Conservation (phyloP, 306 rosid species). For the Hippophae rhamnoides region DNA sequence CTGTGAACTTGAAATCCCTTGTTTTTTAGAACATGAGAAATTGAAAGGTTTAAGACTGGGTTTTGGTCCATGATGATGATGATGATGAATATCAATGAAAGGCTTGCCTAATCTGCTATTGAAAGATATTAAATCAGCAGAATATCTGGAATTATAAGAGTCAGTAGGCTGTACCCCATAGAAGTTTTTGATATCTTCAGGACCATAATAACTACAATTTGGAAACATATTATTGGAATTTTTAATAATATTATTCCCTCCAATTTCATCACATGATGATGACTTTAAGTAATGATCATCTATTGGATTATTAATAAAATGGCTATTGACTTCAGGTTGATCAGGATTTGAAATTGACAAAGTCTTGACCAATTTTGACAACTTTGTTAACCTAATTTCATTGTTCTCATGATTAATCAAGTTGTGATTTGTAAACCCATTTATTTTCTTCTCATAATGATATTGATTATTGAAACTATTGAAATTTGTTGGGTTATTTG, state of each 20-base stretch:
- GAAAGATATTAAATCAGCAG: slow-evolving; percentile 63
- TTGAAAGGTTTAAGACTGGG: slow-evolving; percentile 29
- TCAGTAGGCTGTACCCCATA: slow-evolving; percentile 28
- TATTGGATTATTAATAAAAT: slow-evolving; percentile 40
- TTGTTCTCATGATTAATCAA: slow-evolving; percentile 27
- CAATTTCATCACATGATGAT: slow-evolving; percentile 17
- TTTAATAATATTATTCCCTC: not conserved
- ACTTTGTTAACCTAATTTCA: slow-evolving; percentile 44
- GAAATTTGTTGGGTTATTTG: slow-evolving; percentile 21
- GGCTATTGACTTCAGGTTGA: slow-evolving; percentile 30
- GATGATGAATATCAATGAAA: slow-evolving; percentile 27
- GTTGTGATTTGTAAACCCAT: slow-evolving; percentile 25
- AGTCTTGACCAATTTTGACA: slow-evolving; percentile 63
- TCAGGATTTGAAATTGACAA: slow-evolving; percentile 90
- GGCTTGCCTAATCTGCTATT: slow-evolving; percentile 41
- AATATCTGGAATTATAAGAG: slow-evolving; percentile 29
- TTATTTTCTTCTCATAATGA: slow-evolving; percentile 30
- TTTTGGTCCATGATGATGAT: slow-evolving; percentile 24
- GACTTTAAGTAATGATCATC: slow-evolving; percentile 32
- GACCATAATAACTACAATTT: slow-evolving; percentile 22
- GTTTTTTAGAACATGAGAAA: slow-evolving; percentile 43
- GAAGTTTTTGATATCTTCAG: slow-evolving; percentile 22
- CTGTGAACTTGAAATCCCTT: slow-evolving; percentile 38
- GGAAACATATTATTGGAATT: slow-evolving; percentile 11
- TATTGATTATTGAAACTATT: slow-evolving; percentile 26